These are phyloP conservation scores for Boletales sp. DNA, from an alignment of 768 basidiomycete genomes.

Conservation along the genomic window DNA sequence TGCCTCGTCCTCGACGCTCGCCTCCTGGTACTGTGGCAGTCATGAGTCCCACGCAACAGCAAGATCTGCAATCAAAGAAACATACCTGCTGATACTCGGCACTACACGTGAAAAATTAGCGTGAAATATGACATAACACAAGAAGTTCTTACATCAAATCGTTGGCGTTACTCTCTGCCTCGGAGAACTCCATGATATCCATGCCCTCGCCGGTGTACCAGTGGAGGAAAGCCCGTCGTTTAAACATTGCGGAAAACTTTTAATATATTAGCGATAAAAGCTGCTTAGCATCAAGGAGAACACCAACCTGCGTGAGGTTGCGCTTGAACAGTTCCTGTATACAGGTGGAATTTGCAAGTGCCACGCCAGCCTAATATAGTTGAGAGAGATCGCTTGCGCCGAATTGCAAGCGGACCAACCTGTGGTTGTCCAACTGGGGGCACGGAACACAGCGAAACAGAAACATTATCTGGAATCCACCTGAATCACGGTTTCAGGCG, in stretches of 20 bases:
- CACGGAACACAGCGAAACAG: slow-evolving; percentile 76
- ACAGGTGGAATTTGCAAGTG: slow-evolving; percentile 73
- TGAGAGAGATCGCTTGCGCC: slow-evolving; percentile 6
- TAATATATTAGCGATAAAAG: slow-evolving; percentile 1
- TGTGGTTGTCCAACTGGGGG: slow-evolving; percentile 78
- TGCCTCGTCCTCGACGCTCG: slow-evolving; percentile 42
- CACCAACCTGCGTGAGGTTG: slow-evolving; percentile 54
- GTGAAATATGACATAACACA: neutral
- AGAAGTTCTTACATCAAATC: slow-evolving; percentile 68
- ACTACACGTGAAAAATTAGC: slow-evolving; percentile 34
- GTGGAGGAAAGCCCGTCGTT: slow-evolving; percentile 81
- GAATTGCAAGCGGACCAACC: slow-evolving; percentile 34
- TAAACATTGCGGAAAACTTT: slow-evolving; percentile 80
- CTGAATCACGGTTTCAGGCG: slow-evolving; percentile 32
- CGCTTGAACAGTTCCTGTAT: slow-evolving; percentile 87
- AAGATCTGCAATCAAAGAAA: neutral
- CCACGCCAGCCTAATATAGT: slow-evolving; percentile 54
- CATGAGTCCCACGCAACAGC: neutral
- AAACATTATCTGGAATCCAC: slow-evolving; percentile 91
- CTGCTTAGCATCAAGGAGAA: neutral
- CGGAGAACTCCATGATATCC: slow-evolving; percentile 80
- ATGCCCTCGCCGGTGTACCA: slow-evolving; percentile 93
- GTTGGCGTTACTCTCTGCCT: slow-evolving; percentile 79
- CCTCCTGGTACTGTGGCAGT: slow-evolving; percentile 56
- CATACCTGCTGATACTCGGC: slow-evolving; percentile 86